Percentiles rank a stretch among this genome's conserved stretches.
These are phyloP conservation scores for Sporisorium sorghi DNA, from an alignment of 1,284 basidiomycete species.

Conservation along the genomic window DNA sequence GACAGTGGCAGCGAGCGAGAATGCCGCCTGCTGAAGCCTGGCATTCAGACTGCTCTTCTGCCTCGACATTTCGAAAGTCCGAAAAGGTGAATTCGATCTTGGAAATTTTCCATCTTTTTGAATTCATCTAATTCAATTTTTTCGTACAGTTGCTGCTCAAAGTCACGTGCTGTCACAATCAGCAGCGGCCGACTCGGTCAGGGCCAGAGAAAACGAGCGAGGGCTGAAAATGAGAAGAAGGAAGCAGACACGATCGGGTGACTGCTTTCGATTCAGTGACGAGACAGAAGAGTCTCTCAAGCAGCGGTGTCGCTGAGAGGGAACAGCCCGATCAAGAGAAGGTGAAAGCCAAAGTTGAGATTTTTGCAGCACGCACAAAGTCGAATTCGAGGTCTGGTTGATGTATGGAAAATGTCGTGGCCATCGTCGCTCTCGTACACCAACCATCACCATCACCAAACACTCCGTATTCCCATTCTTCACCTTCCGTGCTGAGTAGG, in stretches of 20 bases:
- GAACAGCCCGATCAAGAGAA: background rate
- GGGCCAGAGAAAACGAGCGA: background rate
- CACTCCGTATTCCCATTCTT: conserved; percentile 47
- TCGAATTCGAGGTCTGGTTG: background rate
- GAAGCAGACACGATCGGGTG: conserved; percentile 2
- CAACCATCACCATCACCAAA: conserved; percentile 16
- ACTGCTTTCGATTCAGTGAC: background rate
- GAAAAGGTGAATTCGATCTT: background rate
- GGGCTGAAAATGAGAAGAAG: too few species aligned
- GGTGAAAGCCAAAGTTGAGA: background rate
- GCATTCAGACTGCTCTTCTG: background rate
- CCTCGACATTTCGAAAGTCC: background rate
- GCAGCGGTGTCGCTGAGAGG: background rate
- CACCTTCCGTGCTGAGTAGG: conserved; percentile 55
- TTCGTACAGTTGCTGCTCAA: background rate
- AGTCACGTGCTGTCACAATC: conserved; percentile 1
- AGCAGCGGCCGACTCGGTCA: background rate
- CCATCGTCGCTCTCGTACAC: background rate
- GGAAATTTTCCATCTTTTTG: too few species aligned
- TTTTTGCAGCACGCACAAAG: background rate
- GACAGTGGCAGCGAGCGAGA: too few species aligned
- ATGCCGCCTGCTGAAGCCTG: too few species aligned
- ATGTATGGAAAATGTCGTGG: background rate
- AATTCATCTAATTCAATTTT: background rate
- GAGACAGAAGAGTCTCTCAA: background rate